A percentile compares a stretch with the other conserved stretches of the same genome.
phyloP scores from a whole-genome alignment of 176 grass and related monocot species.

The Oryza longistaminata region DNA sequence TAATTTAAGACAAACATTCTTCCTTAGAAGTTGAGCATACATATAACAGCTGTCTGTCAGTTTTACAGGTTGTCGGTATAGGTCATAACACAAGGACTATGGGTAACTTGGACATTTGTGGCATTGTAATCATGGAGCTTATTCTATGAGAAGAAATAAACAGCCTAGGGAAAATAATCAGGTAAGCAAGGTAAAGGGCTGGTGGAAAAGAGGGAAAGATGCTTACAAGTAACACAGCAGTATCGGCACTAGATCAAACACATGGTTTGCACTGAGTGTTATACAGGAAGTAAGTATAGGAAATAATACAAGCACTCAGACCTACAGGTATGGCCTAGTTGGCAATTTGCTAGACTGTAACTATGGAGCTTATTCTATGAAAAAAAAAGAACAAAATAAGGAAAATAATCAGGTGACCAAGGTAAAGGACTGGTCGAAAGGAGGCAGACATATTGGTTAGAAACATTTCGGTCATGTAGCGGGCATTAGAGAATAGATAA shows the following conservation, averaged over 20 bases:
- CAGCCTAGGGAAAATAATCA: too few species aligned
- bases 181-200: too few species aligned
- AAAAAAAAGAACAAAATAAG: neutral
- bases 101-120: neutral
- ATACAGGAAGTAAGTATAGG: neutral
- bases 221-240: too few species aligned
- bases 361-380: neutral
- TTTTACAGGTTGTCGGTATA: neutral
- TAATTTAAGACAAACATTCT: neutral
- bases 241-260: too few species aligned
- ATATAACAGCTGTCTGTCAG: neutral
- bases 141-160: neutral
- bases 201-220: too few species aligned
- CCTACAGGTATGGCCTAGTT: neutral
- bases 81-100: neutral
- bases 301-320: neutral
- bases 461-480: neutral
- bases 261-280: too few species aligned
- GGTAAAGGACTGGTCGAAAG: too few species aligned
- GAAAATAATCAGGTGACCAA: too few species aligned
- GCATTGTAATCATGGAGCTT: neutral
- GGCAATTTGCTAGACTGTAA: neutral
- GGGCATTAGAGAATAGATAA: neutral
- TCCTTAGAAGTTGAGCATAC: neutral
- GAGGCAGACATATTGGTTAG: too few species aligned